Evolutionary conservation across 73 alveolate species (phyloP), one percentile per base, ranked within the genome.

Genomic region (Paramecium caudatum): DNA sequence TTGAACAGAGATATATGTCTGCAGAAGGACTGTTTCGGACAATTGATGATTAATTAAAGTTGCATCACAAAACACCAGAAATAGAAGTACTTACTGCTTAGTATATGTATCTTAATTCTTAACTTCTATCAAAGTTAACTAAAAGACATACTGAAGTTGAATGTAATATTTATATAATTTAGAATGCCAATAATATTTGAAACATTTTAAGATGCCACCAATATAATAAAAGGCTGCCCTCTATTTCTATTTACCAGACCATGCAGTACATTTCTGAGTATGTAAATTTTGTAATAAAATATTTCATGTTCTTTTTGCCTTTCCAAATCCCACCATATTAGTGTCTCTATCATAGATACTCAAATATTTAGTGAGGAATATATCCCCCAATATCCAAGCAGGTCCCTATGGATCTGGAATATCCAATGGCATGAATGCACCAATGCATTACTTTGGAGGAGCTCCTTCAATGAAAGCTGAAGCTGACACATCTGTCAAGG

Each of bases 331-430:
- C 9, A 96, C 95, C 81, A 93, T 91, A 82, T 94, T 90, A 21
- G 94, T 78, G 47, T 96, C 97, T 39, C 99, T 91, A 84, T 96
- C 98, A 94, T 82, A 96, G 78, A 96, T 94, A 33, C 98, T 94
- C 95, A 96, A 94, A 94, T 91, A 96, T 47, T 93, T 93, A 41
- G 85, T 91, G 82, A 95, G 85, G 87, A 95, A 95, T 2, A 93
- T 78, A 82, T 91, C 98, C 19, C 98, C 98, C 46, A 95, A 82
- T 13, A 95, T 95, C 93, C 96, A 95, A 16, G 95, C 70, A 16
- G 96, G 96, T 37, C 94, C 94, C 36, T 82, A 19, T 7, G 94
- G 94, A 3, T 46, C 88, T 82, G 93, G 94, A 13, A 91, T 46
- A 39, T 91, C 94, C 48, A 91, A 61, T 37, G 94, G 88, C 85